Percentiles rank a stretch among this genome's conserved stretches.
These are phyloP conservation scores for Aspergillus sp. DNA, from an alignment of 2,329 filamentous ascomycete species.

Conservation along the genomic window DNA sequence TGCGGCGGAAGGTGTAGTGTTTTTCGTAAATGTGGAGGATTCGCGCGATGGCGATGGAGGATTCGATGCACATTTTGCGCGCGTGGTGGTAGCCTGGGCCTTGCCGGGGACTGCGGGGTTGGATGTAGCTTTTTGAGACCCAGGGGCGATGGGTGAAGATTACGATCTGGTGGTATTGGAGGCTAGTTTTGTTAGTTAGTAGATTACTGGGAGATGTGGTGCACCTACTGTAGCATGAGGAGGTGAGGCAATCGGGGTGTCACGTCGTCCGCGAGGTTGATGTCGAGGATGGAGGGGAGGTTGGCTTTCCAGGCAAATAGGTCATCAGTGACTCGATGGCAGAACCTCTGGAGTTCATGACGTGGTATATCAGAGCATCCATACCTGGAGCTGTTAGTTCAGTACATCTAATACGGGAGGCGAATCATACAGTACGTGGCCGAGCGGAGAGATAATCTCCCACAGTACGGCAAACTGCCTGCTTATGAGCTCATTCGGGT, in stretches of 20 bases:
- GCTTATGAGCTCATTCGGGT: conserved; percentile 41
- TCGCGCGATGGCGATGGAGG: conserved; percentile 45
- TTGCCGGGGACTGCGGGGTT: conserved; percentile 46
- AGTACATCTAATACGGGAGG: background rate
- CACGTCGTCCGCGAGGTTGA: conserved; percentile 40
- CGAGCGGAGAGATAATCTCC: conserved; percentile 49
- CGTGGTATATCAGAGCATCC: conserved; percentile 43
- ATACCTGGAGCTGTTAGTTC: conserved; percentile 33
- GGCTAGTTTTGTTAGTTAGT: conserved; percentile 27
- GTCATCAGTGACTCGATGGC: conserved; percentile 41
- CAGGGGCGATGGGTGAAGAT: conserved; percentile 52
- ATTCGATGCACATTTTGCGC: conserved; percentile 49
- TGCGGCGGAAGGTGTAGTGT: conserved; percentile 48
- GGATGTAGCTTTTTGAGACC: conserved; percentile 49
- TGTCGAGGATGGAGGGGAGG: conserved; percentile 42
- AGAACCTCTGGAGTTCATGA: conserved; percentile 43
- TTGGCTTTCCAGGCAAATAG: conserved; percentile 49
- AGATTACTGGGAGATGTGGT: background rate
- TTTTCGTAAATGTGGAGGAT: conserved; percentile 48
- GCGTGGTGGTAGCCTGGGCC: conserved; percentile 51
- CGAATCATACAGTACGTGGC: conserved; percentile 44
- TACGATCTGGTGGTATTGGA: conserved; percentile 51
- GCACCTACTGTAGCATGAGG: conserved; percentile 45
- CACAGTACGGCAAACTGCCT: conserved; percentile 47
- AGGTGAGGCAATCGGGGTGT: conserved; percentile 45